Percentiles rank a stretch among this genome's conserved stretches.
Evolutionary conservation across 2,329 filamentous ascomycete genomes (phyloP).

Genomic region (Fusarium sp.): DNA sequence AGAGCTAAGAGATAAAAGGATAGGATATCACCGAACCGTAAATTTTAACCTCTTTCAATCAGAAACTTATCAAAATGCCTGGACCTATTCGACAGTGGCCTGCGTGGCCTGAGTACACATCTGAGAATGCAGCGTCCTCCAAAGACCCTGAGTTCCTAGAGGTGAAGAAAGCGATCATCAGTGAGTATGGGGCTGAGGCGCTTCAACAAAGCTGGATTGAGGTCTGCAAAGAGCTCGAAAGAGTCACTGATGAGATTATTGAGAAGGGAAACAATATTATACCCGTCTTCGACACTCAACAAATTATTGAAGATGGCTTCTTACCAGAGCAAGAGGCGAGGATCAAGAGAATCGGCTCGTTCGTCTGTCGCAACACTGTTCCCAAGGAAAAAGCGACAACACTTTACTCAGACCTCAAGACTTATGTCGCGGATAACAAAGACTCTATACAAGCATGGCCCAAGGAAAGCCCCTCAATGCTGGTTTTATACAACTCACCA

Average conservation of each 20-base stretch:
- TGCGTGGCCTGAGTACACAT: not conserved
- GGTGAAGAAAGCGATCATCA: not conserved
- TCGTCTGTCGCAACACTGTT: not conserved
- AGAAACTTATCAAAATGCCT: not conserved
- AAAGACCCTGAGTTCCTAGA: not conserved
- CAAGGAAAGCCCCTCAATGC: constrained; percentile 6
- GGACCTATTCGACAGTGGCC: not conserved
- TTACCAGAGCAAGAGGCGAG: not conserved
- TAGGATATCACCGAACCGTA: not conserved
- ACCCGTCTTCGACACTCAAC: not conserved
- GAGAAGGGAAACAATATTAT: not conserved
- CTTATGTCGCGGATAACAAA: not conserved
- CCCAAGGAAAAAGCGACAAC: not conserved
- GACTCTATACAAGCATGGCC: constrained; percentile 5
- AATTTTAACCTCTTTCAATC: not conserved
- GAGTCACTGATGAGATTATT: not conserved
- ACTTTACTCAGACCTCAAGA: not conserved
- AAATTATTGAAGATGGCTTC: not conserved
- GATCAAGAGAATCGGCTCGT: not conserved
- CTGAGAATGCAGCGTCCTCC: not conserved
- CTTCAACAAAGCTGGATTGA: not conserved
- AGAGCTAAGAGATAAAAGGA: not conserved
- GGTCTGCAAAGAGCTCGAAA: not conserved
- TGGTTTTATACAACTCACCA: not conserved
- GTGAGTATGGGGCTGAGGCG: not conserved